Base-by-base conservation (phyloP, 768 basidiomycete genomes). In the Lactarius sanguifluus region DNA sequence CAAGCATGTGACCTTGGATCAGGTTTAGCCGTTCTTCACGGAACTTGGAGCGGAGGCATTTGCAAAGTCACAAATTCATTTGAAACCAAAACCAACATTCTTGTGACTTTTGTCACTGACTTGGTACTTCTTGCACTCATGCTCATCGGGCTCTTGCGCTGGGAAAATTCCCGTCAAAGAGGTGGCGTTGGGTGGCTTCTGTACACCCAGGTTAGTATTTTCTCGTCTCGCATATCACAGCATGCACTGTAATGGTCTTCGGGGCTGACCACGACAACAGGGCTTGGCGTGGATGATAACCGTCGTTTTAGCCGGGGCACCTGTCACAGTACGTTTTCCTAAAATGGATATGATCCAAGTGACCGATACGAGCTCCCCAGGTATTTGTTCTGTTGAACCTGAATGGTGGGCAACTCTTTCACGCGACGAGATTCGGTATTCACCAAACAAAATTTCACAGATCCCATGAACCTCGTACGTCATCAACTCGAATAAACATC, bases 141-240 rank as follows among this genome's bases (percentile, higher is more conserved):
- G 64, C 32, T 65, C 13, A 20, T n/a, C 2, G 64, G 64, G 10
- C 30, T 65, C 23, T 47, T 56, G 12, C 64, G 64, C 25, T 65
- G 64, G 64, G 34, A 59, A 36, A 34, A 32, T 30, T 23, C 52
- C 4, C 64, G 30, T 45, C 8, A 2, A 20, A n/a, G 1, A 23
- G 54, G 59, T 7, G 52, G 59, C 4, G 25, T 56, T 12, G 61
- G 64, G 64, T 16, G 18, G 52, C n/a, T 61, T 7, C 52, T 65
- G 36, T 65, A 56, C 18, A 45, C 47, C 4, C 57, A 64, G 28
- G 57, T 59, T 10, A 36, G 47, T 38, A 4, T 38, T 0, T 38
- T 38, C 36, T n/a, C 30, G 1, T n/a, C 20, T 45, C 9, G 45
- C 20, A 10, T 10, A 20, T 18, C 6, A n/a, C 20, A 1, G n/a